A percentile compares a stretch with the other conserved stretches of the same genome.
These are phyloP conservation scores for Eucalyptus camaldulensis DNA, from an alignment of 345 rosid genomes.

Conservation along the genomic window DNA sequence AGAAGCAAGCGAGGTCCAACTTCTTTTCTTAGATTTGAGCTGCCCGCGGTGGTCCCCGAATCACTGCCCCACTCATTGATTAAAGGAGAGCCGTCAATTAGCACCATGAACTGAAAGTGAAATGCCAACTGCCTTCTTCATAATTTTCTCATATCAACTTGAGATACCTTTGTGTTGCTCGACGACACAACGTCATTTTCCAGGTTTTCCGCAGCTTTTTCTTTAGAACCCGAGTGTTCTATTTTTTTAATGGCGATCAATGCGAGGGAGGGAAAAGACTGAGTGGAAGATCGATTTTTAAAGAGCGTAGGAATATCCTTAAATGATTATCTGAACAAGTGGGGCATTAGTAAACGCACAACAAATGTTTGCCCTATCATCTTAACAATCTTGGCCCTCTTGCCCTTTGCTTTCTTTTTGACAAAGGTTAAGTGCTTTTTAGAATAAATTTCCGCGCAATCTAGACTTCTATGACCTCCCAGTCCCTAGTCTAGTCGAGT, in stretches of 20 bases:
- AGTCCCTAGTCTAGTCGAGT: neutral
- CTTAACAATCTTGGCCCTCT: neutral
- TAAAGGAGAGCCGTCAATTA: neutral
- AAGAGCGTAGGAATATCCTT: neutral
- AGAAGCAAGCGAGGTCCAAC: neutral
- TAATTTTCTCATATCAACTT: neutral
- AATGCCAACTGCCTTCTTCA: neutral
- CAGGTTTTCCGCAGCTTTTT: neutral
- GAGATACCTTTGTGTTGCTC: neutral
- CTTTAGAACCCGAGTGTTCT: neutral
- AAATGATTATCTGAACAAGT: neutral
- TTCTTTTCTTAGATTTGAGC: neutral
- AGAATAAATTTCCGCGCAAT: neutral
- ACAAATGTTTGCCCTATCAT: neutral
- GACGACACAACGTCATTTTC: neutral
- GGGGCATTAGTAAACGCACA: neutral
- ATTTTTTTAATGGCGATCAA: neutral
- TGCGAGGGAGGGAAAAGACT: neutral
- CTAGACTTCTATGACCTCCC: neutral
- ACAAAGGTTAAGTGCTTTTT: neutral
- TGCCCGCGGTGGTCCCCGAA: neutral
- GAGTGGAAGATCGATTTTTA: neutral
- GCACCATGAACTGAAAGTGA: neutral
- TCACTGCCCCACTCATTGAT: neutral
- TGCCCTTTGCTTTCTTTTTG: neutral